Evolutionary conservation across 441 rosid genomes (phyloP).

Genomic region (Caryocar brasiliense): DNA sequence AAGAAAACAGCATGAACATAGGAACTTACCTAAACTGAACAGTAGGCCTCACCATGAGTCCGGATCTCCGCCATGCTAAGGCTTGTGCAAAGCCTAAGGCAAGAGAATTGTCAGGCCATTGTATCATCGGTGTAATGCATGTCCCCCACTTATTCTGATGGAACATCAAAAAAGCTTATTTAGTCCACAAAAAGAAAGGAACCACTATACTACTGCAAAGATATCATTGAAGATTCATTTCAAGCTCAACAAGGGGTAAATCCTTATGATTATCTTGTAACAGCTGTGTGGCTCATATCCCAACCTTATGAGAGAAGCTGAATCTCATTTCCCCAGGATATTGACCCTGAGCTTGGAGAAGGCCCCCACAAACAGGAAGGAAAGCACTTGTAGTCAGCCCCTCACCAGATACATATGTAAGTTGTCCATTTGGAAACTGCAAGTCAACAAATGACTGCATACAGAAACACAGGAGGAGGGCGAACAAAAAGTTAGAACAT

Average conservation of each 20-base stretch:
- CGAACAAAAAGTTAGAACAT: constrained; percentile 4
- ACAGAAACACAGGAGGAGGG: constrained; percentile 2
- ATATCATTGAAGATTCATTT: not conserved
- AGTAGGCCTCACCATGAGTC: constrained; percentile 73
- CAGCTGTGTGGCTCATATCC: too few species aligned
- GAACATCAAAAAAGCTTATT: not conserved
- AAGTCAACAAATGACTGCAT: constrained; percentile 80
- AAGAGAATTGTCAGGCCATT: constrained; percentile 84
- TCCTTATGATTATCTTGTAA: not conserved
- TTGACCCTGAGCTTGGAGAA: constrained; percentile 95
- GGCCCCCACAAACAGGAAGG: constrained; percentile 74
- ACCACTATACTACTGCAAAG: not conserved
- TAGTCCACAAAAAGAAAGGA: not conserved
- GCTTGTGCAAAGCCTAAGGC: constrained; percentile 61
- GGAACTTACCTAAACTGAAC: constrained; percentile 52
- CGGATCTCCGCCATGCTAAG: constrained; percentile 79
- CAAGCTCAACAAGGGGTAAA: not conserved
- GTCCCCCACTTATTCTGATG: constrained; percentile 76
- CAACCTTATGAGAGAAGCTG: constrained; percentile 82
- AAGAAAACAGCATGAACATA: not conserved
- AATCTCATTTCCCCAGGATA: constrained; percentile 95
- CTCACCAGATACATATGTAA: constrained; percentile 84
- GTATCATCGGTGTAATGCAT: constrained; percentile 69
- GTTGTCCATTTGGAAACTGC: constrained; percentile 90
- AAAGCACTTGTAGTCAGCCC: constrained; percentile 88